Conservation (phyloP, 2,329 filamentous ascomycete genomes). For the Hymenoscyphus fructigenus region DNA sequence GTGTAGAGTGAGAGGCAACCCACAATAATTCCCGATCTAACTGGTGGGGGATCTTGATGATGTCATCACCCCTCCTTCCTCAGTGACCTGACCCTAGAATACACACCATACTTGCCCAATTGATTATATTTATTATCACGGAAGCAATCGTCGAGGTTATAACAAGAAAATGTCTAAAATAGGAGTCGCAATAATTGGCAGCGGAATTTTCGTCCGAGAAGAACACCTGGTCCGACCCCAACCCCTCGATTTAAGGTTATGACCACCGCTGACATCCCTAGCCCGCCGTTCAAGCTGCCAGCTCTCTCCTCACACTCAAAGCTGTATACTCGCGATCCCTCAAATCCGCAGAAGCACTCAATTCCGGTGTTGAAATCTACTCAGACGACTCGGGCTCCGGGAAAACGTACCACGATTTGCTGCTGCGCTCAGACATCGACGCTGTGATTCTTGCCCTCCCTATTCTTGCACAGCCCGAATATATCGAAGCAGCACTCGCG, state of each 20-base stretch:
- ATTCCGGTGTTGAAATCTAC: slow-evolving; percentile 44
- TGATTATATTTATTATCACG: not conserved
- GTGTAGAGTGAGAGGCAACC: not conserved
- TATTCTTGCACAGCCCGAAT: slow-evolving; percentile 48
- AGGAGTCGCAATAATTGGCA: slow-evolving; percentile 61
- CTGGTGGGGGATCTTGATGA: not conserved
- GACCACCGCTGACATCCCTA: slow-evolving; percentile 22
- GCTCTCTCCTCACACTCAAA: slow-evolving; percentile 52
- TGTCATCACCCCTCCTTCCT: not conserved
- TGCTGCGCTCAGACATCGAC: slow-evolving; percentile 35
- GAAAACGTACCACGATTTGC: slow-evolving; percentile 44
- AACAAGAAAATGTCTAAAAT: slow-evolving; percentile 38
- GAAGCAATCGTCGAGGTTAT: not conserved
- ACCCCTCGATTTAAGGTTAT: not conserved
- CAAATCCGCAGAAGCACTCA: slow-evolving; percentile 33
- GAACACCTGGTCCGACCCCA: slow-evolving; percentile 50
- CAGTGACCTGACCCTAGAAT: not conserved
- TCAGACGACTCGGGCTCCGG: slow-evolving; percentile 35
- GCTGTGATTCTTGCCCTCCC: slow-evolving; percentile 46
- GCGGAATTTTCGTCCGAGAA: slow-evolving; percentile 61
- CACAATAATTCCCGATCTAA: no score
- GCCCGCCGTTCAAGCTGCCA: slow-evolving; percentile 58
- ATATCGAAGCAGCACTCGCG: slow-evolving; percentile 48
- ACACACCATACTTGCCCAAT: not conserved
- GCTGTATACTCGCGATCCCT: slow-evolving; percentile 38